phyloP scores from a whole-genome alignment of 352 stramenopile genomes.

The Globisporangium takayamanum region DNA sequence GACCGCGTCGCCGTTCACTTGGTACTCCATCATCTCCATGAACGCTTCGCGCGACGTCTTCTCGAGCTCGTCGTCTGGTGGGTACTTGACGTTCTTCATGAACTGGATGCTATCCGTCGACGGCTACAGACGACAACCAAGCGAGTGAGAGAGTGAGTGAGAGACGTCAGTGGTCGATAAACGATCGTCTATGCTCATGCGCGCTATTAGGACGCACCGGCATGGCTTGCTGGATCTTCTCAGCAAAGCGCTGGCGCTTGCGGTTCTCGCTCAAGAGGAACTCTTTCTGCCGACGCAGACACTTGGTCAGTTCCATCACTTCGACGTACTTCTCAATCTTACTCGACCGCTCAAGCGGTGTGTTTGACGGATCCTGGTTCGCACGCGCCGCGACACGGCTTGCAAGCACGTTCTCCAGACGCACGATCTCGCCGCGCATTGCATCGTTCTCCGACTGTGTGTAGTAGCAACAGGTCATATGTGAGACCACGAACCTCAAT shows the following conservation, averaged over 20 bases:
- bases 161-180: neutral
- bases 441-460: conserved; percentile 64
- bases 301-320: conserved; percentile 86
- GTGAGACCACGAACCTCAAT: neutral
- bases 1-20: conserved; percentile 56
- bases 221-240: conserved; percentile 85
- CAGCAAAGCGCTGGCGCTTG: conserved; percentile 79
- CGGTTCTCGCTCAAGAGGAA: conserved; percentile 82
- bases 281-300: conserved; percentile 78
- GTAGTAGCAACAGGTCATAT: neutral
- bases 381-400: conserved; percentile 62
- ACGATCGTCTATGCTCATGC: too few species aligned
- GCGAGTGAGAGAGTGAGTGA: neutral
- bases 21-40: conserved; percentile 78
- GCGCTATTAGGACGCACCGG: conserved; percentile 30
- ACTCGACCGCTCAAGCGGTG: conserved; percentile 66
- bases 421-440: conserved; percentile 75
- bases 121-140: conserved; percentile 23
- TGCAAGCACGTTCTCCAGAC: conserved; percentile 66
- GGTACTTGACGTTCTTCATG: conserved; percentile 86
- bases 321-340: conserved; percentile 88
- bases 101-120: conserved; percentile 85
- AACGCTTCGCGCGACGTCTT: conserved; percentile 71
- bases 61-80: conserved; percentile 66
- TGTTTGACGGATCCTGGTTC: conserved; percentile 62